Conservation (phyloP, 495 filamentous ascomycete genomes). For the Trichoderma reesei region DNA sequence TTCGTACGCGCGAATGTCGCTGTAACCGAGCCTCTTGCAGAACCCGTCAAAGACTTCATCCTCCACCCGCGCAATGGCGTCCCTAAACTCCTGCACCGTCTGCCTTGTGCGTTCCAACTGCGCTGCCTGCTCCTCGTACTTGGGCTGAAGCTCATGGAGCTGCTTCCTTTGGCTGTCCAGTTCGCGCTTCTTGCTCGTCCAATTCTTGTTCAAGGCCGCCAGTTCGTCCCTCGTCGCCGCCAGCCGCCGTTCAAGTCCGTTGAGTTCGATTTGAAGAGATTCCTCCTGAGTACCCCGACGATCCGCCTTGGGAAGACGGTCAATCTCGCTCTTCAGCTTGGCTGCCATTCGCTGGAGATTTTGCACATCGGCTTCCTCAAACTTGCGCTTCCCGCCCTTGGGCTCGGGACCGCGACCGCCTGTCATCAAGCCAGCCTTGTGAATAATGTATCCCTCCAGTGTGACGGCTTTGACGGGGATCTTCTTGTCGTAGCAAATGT, state of each 20-base stretch:
- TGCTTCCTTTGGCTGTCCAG: conserved; percentile 60
- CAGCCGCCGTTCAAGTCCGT: conserved; percentile 71
- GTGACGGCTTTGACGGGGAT: conserved; percentile 92
- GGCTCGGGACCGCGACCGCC: conserved; percentile 72
- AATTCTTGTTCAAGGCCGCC: conserved; percentile 72
- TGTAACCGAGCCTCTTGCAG: conserved; percentile 77
- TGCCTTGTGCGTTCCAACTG: conserved; percentile 59
- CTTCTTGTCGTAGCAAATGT: conserved; percentile 75
- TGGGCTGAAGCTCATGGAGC: conserved; percentile 64
- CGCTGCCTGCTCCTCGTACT: conserved; percentile 59
- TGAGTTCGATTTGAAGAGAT: conserved; percentile 65
- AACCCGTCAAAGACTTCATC: conserved; percentile 83
- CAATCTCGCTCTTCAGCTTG: conserved; percentile 62
- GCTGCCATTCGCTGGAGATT: conserved; percentile 58
- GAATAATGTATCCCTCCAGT: conserved; percentile 83
- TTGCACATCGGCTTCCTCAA: conserved; percentile 82
- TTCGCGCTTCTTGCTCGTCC: conserved; percentile 78
- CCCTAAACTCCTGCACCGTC: conserved; percentile 57
- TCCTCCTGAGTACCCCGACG: conserved; percentile 70
- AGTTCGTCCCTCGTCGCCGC: conserved; percentile 64
- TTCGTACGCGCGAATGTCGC: conserved; percentile 86
- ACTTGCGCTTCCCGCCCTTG: conserved; percentile 66
- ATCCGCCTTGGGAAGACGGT: conserved; percentile 63
- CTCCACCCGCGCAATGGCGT: conserved; percentile 74
- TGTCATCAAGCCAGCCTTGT: conserved; percentile 96